These are phyloP conservation scores for Fusarium caatingaense DNA, from an alignment of 2,329 filamentous ascomycete species.

Conservation along the genomic window DNA sequence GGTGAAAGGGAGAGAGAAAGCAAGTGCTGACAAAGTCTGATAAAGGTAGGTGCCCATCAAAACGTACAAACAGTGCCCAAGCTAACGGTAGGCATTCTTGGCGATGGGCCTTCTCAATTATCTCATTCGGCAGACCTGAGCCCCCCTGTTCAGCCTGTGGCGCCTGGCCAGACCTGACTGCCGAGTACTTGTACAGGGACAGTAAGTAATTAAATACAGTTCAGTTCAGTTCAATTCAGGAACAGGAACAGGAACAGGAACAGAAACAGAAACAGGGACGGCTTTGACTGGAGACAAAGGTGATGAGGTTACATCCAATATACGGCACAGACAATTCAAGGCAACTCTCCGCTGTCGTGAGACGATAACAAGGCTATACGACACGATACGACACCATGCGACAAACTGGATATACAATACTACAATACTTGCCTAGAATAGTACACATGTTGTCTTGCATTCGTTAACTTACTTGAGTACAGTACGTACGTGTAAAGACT, in stretches of 20 bases:
- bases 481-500: background rate
- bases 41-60: background rate
- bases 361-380: slow-evolving; percentile 7
- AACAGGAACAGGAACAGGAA: slow-evolving; percentile 17
- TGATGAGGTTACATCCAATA: slow-evolving; percentile 1
- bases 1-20: background rate
- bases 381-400: background rate
- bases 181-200: slow-evolving; percentile 17
- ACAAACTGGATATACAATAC: background rate
- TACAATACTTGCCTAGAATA: background rate
- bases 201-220: background rate
- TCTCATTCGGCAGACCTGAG: slow-evolving; percentile 10
- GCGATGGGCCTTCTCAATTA: slow-evolving; percentile 35
- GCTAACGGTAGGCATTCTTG: slow-evolving; percentile 23
- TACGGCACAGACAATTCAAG: slow-evolving; percentile 1
- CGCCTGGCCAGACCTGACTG: slow-evolving; percentile 38
- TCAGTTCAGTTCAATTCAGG: background rate
- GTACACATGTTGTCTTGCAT: background rate
- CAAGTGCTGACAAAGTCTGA: background rate
- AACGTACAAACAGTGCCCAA: slow-evolving; percentile 2
- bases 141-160: slow-evolving; percentile 27
- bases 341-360: slow-evolving; percentile 5
- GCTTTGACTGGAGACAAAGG: background rate
- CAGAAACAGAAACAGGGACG: slow-evolving; percentile 14
- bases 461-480: background rate